Conservation (phyloP, 441 rosid genomes). For the Rhodomyrtus psidioides region DNA sequence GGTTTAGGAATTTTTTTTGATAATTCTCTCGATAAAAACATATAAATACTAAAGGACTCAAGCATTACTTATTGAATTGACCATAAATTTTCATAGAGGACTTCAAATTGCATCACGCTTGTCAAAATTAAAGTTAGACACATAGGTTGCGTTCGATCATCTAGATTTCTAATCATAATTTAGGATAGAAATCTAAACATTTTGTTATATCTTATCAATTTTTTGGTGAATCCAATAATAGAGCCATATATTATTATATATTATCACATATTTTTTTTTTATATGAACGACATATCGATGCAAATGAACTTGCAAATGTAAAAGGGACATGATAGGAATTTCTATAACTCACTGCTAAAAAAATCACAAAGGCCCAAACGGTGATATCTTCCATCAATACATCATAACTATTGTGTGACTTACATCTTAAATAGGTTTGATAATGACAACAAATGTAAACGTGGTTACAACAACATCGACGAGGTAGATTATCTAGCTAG, state of each 20-base stretch:
- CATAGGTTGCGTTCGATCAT: neutral
- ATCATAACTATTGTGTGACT: neutral
- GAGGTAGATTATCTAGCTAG: rapidly evolving
- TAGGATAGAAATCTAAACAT: too few species aligned
- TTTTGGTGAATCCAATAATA: too few species aligned
- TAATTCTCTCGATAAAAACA: neutral
- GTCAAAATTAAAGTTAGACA: neutral
- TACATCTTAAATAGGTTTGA: neutral
- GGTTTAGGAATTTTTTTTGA: too few species aligned
- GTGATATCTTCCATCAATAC: neutral
- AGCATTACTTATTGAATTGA: neutral
- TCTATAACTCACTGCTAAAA: neutral
- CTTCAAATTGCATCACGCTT: neutral
- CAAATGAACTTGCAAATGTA: neutral
- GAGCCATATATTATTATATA: too few species aligned
- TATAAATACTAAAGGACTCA: neutral
- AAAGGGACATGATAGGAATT: neutral
- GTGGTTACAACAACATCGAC: rapidly evolving
- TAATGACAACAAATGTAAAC: neutral
- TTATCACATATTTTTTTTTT: neutral
- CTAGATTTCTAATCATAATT: too few species aligned
- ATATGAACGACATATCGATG: neutral
- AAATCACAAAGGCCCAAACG: neutral
- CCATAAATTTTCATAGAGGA: neutral
- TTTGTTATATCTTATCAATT: too few species aligned